Evolutionary conservation across 345 rosid species (phyloP).

Genomic region (Viola odorata): DNA sequence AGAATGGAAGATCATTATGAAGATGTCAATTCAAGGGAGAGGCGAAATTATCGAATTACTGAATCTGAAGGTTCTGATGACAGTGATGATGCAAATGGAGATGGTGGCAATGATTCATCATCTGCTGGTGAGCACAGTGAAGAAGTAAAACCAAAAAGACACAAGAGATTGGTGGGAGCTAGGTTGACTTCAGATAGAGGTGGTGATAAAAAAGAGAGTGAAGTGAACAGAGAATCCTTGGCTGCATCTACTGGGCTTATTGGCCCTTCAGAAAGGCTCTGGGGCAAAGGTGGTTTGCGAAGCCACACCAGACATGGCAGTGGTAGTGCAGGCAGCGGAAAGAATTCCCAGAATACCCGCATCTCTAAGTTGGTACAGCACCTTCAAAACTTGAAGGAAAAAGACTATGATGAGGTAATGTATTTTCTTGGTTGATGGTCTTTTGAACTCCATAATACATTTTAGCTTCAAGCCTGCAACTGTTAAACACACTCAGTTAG

Average conservation of each 20-base stretch:
- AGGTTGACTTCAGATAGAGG: conserved; percentile 32
- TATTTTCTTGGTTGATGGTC: neutral
- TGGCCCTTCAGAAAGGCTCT: conserved; percentile 40
- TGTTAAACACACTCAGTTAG: no score
- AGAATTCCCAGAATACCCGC: conserved; percentile 28
- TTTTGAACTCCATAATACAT: neutral
- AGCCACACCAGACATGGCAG: conserved; percentile 45
- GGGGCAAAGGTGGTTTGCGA: conserved; percentile 51
- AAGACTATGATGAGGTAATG: conserved; percentile 44
- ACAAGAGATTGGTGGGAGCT: conserved; percentile 29
- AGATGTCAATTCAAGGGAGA: conserved; percentile 31
- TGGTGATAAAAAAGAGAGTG: conserved; percentile 38
- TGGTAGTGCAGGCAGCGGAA: conserved; percentile 33
- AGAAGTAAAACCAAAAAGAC: conserved; percentile 38
- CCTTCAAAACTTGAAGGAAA: conserved; percentile 31
- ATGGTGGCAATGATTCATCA: conserved; percentile 35
- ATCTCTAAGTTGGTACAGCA: conserved; percentile 33
- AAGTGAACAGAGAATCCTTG: conserved; percentile 32
- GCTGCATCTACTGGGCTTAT: conserved; percentile 31
- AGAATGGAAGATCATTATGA: conserved; percentile 26
- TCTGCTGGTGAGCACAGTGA: conserved; percentile 35
- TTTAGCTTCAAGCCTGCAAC: no score
- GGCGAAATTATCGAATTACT: conserved; percentile 26
- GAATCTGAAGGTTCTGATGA: conserved; percentile 43
- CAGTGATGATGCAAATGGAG: conserved; percentile 36